A percentile compares a stretch with the other conserved stretches of the same genome.
Evolutionary conservation across 495 filamentous ascomycete species (phyloP).

Genomic region (Staphylotrichum longicolle): DNA sequence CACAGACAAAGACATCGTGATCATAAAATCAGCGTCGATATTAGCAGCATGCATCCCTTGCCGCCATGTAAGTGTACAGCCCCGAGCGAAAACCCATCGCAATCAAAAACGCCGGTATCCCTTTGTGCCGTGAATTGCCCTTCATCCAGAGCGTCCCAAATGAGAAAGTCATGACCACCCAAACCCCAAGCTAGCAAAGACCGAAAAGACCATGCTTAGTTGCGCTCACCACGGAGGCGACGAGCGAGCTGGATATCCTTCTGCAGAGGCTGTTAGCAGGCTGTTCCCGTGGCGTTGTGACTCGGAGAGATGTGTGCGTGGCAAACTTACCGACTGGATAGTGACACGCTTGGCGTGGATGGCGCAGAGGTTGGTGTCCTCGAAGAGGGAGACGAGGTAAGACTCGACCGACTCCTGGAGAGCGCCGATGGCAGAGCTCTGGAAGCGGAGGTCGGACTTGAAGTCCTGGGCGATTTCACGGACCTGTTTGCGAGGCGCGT

Average conservation of each 20-base stretch:
- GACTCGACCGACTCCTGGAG: slow-evolving; percentile 99
- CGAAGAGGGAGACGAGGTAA: slow-evolving; percentile 99
- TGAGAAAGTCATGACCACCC: slow-evolving; percentile 37
- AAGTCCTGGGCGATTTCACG: slow-evolving; percentile 99
- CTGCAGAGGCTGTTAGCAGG: slow-evolving; percentile 46
- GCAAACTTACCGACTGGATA: slow-evolving; percentile 62
- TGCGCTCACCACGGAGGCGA: slow-evolving; percentile 93
- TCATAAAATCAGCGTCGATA: slow-evolving; percentile 20
- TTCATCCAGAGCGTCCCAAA: slow-evolving; percentile 29
- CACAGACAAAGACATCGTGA: slow-evolving; percentile 6
- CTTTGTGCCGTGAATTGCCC: slow-evolving; percentile 30
- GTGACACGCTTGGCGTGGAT: slow-evolving; percentile 99
- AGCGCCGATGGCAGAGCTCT: slow-evolving; percentile 98
- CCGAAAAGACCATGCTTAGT: slow-evolving; percentile 39
- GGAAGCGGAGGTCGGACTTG: slow-evolving; percentile 99
- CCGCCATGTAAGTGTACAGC: slow-evolving; percentile 40
- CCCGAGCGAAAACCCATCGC: slow-evolving; percentile 35
- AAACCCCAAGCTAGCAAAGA: slow-evolving; percentile 27
- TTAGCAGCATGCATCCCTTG: slow-evolving; percentile 16
- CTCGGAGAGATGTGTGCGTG: background rate
- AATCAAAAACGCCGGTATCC: slow-evolving; percentile 42
- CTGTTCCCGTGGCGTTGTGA: slow-evolving; percentile 1
- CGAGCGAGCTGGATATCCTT: slow-evolving; percentile 98
- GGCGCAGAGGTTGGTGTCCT: slow-evolving; percentile 99
- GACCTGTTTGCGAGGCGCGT: slow-evolving; percentile 48